Evolutionary conservation across 345 rosid species (phyloP).

Genomic region (Boechera retrofracta): DNA sequence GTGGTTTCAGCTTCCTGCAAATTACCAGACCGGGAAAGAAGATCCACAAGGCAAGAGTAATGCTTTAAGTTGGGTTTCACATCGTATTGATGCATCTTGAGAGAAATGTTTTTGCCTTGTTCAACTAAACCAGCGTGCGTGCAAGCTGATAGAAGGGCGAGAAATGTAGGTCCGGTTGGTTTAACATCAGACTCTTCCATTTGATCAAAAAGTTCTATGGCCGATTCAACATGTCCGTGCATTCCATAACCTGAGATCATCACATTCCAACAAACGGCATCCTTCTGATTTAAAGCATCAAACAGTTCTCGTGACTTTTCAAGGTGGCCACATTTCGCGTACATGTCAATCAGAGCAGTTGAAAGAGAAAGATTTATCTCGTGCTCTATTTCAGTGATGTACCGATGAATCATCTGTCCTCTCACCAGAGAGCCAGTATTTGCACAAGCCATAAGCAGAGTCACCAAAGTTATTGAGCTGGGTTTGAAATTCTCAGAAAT

Average conservation of each 20-base stretch:
- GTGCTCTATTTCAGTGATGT: constrained; percentile 53
- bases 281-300: constrained; percentile 54
- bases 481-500: constrained; percentile 53
- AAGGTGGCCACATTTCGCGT: constrained; percentile 71
- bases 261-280: constrained; percentile 66
- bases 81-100: constrained; percentile 54
- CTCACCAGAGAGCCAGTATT: constrained; percentile 57
- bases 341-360: constrained; percentile 71
- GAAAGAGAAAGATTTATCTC: constrained; percentile 59
- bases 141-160: constrained; percentile 71
- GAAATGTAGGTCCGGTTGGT: constrained; percentile 68
- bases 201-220: constrained; percentile 54
- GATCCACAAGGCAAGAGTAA: constrained; percentile 72
- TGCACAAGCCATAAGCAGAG: constrained; percentile 68
- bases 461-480: constrained; percentile 57
- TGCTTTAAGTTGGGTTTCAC: constrained; percentile 67
- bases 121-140: constrained; percentile 66
- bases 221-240: constrained; percentile 64
- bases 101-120: constrained; percentile 57
- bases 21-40: constrained; percentile 69
- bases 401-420: constrained; percentile 59
- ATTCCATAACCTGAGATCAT: constrained; percentile 74
- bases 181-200: constrained; percentile 60
- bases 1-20: constrained; percentile 65
- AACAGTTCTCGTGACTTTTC: constrained; percentile 61